Evolutionary conservation across 2,329 filamentous ascomycete genomes (phyloP).

Genomic region (Botrytis deweyae): DNA sequence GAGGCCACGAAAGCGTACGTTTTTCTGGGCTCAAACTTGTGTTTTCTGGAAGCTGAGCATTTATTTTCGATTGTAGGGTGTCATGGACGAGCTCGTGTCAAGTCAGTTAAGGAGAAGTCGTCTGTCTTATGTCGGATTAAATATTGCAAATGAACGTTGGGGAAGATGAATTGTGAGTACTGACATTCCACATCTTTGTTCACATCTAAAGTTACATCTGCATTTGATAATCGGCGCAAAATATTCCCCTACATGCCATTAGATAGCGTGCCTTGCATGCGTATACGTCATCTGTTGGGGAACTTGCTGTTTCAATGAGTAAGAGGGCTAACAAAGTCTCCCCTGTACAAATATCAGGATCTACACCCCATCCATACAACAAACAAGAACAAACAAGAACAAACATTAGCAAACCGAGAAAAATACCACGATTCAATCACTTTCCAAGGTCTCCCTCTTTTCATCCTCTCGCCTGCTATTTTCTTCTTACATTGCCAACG

Average conservation of each 20-base stretch:
- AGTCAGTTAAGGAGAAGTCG: not conserved
- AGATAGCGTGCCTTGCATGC: rapidly evolving
- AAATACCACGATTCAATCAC: not conserved
- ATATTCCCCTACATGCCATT: not conserved
- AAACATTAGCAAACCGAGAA: not conserved
- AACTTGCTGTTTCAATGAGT: rapidly evolving
- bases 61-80: not conserved
- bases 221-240: not conserved
- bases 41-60: not conserved
- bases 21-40: no score
- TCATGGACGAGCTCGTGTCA: not conserved
- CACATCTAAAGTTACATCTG: not conserved
- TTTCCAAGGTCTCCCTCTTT: no score
- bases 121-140: not conserved
- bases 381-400: not conserved
- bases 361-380: not conserved
- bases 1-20: not conserved
- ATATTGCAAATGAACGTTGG: rapidly evolving
- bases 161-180: not conserved
- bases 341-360: rapidly evolving
- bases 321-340: not conserved
- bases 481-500: no score
- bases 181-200: no score
- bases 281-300: not conserved
- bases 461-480: no score